Base-by-base conservation (phyloP, 1,284 basidiomycete species). In the Salmacisia buchloeana region DNA sequence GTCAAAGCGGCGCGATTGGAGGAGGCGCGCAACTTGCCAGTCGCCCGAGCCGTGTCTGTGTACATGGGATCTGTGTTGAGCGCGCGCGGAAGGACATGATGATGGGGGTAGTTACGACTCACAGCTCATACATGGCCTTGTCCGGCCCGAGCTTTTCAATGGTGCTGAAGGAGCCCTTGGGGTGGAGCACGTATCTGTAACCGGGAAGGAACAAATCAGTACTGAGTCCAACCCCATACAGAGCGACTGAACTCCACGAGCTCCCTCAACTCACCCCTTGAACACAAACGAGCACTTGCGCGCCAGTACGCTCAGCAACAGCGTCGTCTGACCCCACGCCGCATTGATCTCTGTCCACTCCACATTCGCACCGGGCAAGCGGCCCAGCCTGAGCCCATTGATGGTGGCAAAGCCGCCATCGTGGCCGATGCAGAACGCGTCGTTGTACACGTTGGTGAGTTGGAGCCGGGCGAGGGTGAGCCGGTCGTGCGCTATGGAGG, bases 331-430 rank as follows among this genome's bases (percentile, higher is more conserved):
- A 0, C 96, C 96, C 92, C 94, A 97, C 2, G 96, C 96, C 4
- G 96, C 96, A 77, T 98, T 98, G 80, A 98, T 94, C 81, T 99
- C 96, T 4, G 91, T 87, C 94, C 94, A 99, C 77, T 97, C 94
- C 31, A 98, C 71, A 41, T 90, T 72, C 0, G 75, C 64, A 49
- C 60, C 65, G 25, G 90, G 88, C 10, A 94, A 86, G 65, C 94
- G 85, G 1, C 96, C 96, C 15, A 98, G 82, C 27, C 96, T 85
- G 15, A 98, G 83, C 1, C 93, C 93, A 76, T 98, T 98, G 81
- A 99, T 98, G 9, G 94, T 97, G 0, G 92, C 94, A 74, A 75
- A 97, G 89, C 18, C 90, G 1, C 89, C 89, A 69, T 94, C 91
- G 71, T 97, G 91, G 0, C 94, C 94, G 69, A 99, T 98, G 73